Percentiles rank a stretch among this genome's conserved stretches.
Evolutionary conservation across 202 grass and related monocot species (phyloP).

Genomic region (Setaria viridis): DNA sequence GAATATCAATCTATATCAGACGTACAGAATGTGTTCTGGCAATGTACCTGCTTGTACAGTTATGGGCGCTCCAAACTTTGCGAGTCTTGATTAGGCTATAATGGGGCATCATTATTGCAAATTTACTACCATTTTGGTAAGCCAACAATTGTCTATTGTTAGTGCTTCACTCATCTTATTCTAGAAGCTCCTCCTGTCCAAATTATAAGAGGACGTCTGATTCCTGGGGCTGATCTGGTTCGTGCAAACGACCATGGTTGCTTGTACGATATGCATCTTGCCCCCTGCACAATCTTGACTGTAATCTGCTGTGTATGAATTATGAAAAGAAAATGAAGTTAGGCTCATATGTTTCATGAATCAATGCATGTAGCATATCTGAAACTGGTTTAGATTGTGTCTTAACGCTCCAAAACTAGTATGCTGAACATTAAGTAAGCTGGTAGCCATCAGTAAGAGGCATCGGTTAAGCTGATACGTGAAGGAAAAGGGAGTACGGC

Average conservation of each 20-base stretch:
- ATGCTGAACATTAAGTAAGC: background rate
- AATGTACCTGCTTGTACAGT: conserved; percentile 13
- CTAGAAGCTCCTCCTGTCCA: background rate
- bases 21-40: background rate
- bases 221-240: background rate
- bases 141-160: background rate
- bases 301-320: background rate
- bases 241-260: background rate
- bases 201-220: background rate
- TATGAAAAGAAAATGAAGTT: background rate
- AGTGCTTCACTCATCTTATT: conserved; percentile 28
- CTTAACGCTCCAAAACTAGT: background rate
- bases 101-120: background rate
- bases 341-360: conserved; percentile 17
- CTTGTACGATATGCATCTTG: background rate
- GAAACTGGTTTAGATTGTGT: conserved; percentile 28
- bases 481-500: background rate
- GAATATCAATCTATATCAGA: background rate
- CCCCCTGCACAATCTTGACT: background rate
- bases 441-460: background rate
- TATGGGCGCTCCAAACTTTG: conserved; percentile 10
- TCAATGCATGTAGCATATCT: background rate
- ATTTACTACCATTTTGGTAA: conserved; percentile 11
- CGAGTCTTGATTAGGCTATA: conserved; percentile 1
- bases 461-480: background rate